A percentile compares a stretch with the other conserved stretches of the same genome.
Conservation (phyloP, 2,329 filamentous ascomycete genomes). For the Capronia americana region DNA sequence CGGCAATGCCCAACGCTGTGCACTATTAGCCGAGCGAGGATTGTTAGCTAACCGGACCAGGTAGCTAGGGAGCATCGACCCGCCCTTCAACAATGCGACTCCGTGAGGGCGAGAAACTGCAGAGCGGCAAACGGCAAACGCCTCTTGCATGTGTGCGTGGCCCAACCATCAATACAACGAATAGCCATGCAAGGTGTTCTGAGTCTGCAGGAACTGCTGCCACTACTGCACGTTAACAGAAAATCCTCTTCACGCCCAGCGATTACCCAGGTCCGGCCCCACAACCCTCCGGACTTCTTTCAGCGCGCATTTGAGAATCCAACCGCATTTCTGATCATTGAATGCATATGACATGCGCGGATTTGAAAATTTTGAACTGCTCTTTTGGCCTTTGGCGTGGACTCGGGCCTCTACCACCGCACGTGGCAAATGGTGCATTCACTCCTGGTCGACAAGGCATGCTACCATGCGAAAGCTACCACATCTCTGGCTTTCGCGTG, state of each 20-base stretch:
- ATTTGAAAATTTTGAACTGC: constrained; percentile 5
- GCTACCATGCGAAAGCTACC: not conserved
- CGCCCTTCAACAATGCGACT: constrained; percentile 11
- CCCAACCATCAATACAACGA: not conserved
- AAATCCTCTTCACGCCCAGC: constrained; percentile 13
- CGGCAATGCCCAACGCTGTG: not conserved
- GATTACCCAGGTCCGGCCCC: not conserved
- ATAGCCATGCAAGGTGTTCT: constrained; percentile 5
- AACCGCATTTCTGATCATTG: constrained; percentile 23
- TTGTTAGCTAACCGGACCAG: not conserved
- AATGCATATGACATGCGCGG: not conserved
- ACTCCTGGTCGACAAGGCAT: too few relatives aligned
- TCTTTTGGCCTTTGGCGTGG: not conserved
- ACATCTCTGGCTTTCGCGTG: constrained; percentile 1
- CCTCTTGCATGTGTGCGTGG: not conserved
- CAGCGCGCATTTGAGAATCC: not conserved
- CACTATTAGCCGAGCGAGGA: constrained; percentile 5
- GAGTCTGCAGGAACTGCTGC: constrained; percentile 20
- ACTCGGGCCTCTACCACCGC: constrained; percentile 4
- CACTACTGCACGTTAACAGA: constrained; percentile 6
- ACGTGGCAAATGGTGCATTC: too few relatives aligned
- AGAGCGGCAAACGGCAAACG: not conserved
- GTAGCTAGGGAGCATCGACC: constrained; percentile 3
- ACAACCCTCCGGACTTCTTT: constrained; percentile 9
- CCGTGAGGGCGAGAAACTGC: constrained; percentile 17